Conservation (phyloP, 352 stramenopile genomes). For the Globisporangium mamillatum region DNA sequence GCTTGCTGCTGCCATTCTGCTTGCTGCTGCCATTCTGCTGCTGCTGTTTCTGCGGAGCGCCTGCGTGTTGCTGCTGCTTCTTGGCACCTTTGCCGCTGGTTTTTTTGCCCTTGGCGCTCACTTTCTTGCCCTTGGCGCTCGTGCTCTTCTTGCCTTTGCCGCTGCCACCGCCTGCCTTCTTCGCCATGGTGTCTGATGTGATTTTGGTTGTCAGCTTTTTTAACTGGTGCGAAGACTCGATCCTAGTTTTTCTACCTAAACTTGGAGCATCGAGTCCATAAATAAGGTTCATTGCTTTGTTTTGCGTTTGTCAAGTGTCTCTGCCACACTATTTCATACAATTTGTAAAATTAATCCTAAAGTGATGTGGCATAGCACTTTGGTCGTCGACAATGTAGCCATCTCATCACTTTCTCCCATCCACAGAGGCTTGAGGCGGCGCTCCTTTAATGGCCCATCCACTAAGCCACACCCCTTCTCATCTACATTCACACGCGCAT, state of each 20-base stretch:
- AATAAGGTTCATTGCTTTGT: too few species aligned
- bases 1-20: slow-evolving; percentile 4
- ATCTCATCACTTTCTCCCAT: too few species aligned
- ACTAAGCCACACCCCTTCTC: too few species aligned
- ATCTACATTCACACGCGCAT: too few species aligned
- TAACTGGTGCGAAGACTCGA: background rate
- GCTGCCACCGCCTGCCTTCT: slow-evolving; percentile 2
- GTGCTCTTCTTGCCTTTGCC: slow-evolving; percentile 14
- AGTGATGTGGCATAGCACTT: too few species aligned
- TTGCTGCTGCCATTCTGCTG: slow-evolving; percentile 4
- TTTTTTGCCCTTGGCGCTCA: slow-evolving; percentile 12
- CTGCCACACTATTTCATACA: too few species aligned
- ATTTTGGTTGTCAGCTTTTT: background rate
- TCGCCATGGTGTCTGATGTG: slow-evolving; percentile 7
- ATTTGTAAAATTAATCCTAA: too few species aligned
- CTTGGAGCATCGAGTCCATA: too few species aligned
- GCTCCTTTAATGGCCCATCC: too few species aligned
- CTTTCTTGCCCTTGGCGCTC: slow-evolving; percentile 15
- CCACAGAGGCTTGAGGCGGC: too few species aligned
- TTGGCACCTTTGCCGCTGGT: slow-evolving; percentile 4
- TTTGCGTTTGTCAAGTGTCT: too few species aligned
- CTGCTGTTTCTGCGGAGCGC: slow-evolving; percentile 9
- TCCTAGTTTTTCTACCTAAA: background rate
- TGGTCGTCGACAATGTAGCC: too few species aligned
- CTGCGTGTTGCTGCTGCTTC: slow-evolving; percentile 8